These are phyloP conservation scores for Vigna mungo DNA, from an alignment of 306 rosid species.

Conservation along the genomic window DNA sequence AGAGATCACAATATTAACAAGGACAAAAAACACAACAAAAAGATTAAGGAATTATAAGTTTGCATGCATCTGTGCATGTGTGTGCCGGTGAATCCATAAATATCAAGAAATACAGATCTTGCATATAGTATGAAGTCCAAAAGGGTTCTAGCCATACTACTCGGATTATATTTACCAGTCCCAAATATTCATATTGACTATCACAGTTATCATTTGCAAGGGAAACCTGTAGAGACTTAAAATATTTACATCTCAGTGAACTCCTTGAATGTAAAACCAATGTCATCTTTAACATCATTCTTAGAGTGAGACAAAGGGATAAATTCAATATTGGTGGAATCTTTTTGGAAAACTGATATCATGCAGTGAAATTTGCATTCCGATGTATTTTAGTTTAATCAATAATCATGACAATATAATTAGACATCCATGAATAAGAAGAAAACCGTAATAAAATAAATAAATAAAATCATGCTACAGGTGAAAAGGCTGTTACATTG, in stretches of 20 bases:
- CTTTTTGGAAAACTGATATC: not conserved
- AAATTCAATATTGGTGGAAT: slow-evolving; percentile 1
- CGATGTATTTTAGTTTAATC: slow-evolving; percentile 1
- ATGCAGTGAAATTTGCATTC: not conserved
- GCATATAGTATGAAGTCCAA: not conserved
- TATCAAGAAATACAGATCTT: not conserved
- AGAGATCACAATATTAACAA: slow-evolving; percentile 4
- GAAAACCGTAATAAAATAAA: not conserved
- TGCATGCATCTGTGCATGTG: not conserved
- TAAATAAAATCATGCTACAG: not conserved
- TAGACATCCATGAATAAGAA: not conserved
- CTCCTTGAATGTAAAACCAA: not conserved
- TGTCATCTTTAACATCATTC: slow-evolving; percentile 19
- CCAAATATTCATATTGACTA: not conserved
- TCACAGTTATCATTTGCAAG: not conserved
- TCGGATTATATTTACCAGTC: not conserved
- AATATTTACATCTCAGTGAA: slow-evolving; percentile 3
- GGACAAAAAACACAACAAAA: not conserved
- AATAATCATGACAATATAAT: not conserved
- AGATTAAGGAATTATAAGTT: slow-evolving; percentile 4
- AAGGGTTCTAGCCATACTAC: not conserved
- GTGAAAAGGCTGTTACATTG: slow-evolving; percentile 61
- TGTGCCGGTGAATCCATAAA: not conserved
- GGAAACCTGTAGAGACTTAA: slow-evolving; percentile 13
- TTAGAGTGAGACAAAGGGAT: not conserved